Base-by-base conservation (phyloP, 1,139 yeast genomes). In the Candida labiduridarum region DNA sequence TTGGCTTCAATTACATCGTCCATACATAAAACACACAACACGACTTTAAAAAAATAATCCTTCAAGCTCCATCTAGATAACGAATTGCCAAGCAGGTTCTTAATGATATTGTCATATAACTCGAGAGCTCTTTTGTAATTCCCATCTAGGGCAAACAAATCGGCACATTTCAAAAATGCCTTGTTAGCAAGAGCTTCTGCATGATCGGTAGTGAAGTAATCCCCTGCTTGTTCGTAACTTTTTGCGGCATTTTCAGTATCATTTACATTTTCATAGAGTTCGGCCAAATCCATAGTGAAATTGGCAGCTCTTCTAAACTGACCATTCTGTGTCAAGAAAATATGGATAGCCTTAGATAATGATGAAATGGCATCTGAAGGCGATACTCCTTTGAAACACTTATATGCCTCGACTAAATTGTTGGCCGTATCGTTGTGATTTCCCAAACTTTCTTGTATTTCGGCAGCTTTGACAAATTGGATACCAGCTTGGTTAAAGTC, bases 271-370 rank as follows among this genome's bases (percentile, higher is more conserved):
- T 94, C 98, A 65, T 89, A 90, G 45, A 94, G 70, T 57, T 85
- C 94, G 3, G 92, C 99, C 61, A 94, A 78, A 65, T 94, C 98
- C 77, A 87, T 83, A 62, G 94, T 87, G 70, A 89, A 92, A 65
- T 90, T 90, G 16, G 99, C 99, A 19, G 96, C 97, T 65, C 99
- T 80, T 65, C 99, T 84, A 71, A 94, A 95, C 65, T 92, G 97
- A 12, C 99, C 99, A 58, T 91, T 84, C 56, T 84, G 81, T 1
- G 96, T 90, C 56, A 76, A 72, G 68, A 92, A 92, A 60, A 89
- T 79, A 57, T 83, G 86, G 53, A 94, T 85, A 0, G 98, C 97
- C 60, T 80, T 81, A 52, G 83, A 79, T 55, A 94, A 76, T 9
- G 91, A 84, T 47, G 84, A 80, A 25, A 89, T 94, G 2, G 97